Conservation (phyloP, 805 yeast species). For the Nakazawaea pomicola region DNA sequence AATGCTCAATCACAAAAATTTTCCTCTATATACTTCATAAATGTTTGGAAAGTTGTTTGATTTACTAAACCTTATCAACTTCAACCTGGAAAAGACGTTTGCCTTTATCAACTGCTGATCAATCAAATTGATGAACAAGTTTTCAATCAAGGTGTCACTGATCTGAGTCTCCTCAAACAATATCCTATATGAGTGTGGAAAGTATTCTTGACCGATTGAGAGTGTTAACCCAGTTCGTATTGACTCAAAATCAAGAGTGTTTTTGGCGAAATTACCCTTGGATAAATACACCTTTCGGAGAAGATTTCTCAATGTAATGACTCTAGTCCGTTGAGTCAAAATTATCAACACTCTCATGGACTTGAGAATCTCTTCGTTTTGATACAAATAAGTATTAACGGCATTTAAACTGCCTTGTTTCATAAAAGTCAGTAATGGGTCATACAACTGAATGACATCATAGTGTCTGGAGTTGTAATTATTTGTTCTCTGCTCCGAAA, state of each 20-base stretch:
- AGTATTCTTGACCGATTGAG: slow-evolving; percentile 16
- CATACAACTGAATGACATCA: slow-evolving; percentile 29
- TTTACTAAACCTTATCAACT: slow-evolving; percentile 37
- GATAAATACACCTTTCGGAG: slow-evolving; percentile 19
- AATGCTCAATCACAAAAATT: slow-evolving; percentile 6
- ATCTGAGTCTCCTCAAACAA: slow-evolving; percentile 20
- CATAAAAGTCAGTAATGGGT: slow-evolving; percentile 30
- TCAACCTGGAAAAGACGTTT: slow-evolving; percentile 37
- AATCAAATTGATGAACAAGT: slow-evolving; percentile 43
- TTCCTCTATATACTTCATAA: slow-evolving; percentile 16
- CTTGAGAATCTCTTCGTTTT: slow-evolving; percentile 34
- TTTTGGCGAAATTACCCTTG: slow-evolving; percentile 9
- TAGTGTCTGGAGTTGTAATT: slow-evolving; percentile 16
- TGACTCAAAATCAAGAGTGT: slow-evolving; percentile 17
- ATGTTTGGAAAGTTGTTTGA: slow-evolving; percentile 36
- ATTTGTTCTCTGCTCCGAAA: too few relatives aligned
- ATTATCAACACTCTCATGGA: slow-evolving; percentile 33
- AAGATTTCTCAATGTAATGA: slow-evolving; percentile 42
- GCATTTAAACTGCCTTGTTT: slow-evolving; percentile 36
- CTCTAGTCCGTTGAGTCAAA: slow-evolving; percentile 39
- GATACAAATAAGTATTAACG: slow-evolving; percentile 29
- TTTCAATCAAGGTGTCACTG: slow-evolving; percentile 43
- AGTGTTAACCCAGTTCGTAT: slow-evolving; percentile 22
- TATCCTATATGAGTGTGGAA: slow-evolving; percentile 17
- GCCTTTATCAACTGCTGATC: slow-evolving; percentile 52